A percentile compares a stretch with the other conserved stretches of the same genome.
These are phyloP conservation scores for Aspergillus sp. DNA, from an alignment of 2,329 filamentous ascomycete species.

Conservation along the genomic window DNA sequence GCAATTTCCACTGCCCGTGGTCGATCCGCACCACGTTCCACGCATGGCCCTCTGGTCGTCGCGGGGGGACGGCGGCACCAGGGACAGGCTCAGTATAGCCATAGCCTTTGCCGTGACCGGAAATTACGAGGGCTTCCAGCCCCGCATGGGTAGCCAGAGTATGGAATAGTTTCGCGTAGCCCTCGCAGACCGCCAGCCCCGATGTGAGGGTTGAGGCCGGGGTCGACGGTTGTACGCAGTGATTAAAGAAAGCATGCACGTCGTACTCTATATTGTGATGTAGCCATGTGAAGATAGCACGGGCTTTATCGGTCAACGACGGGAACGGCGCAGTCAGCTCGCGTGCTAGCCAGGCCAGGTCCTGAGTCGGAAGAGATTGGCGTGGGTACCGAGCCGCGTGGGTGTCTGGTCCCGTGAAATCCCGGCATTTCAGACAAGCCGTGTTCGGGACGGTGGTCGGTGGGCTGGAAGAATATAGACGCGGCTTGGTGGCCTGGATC, in stretches of 20 bases:
- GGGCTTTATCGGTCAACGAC: conserved; percentile 84
- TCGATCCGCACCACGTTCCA: conserved; percentile 95
- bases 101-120: conserved; percentile 83
- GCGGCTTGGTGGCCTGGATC: conserved; percentile 54
- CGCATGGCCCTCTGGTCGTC: conserved; percentile 65
- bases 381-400: conserved; percentile 77
- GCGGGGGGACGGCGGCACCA: conserved; percentile 65
- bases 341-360: conserved; percentile 71
- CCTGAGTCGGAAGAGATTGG: conserved; percentile 65
- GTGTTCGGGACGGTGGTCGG: conserved; percentile 19
- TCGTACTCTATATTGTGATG: conserved; percentile 94
- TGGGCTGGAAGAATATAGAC: conserved; percentile 21
- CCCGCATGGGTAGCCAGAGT: conserved; percentile 77
- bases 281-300: conserved; percentile 91
- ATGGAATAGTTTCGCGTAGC: conserved; percentile 81
- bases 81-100: conserved; percentile 64
- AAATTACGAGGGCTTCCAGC: conserved; percentile 71
- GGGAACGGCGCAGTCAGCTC: conserved; percentile 76
- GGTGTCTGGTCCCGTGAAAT: conserved; percentile 78
- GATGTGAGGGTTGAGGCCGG: conserved; percentile 71
- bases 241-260: conserved; percentile 72
- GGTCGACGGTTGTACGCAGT: conserved; percentile 64
- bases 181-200: conserved; percentile 86
- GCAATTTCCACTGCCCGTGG: conserved; percentile 81
- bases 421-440: conserved; percentile 77